These are phyloP conservation scores for Fusarium sterilihyphosum DNA, from an alignment of 2,329 filamentous ascomycete species.

Conservation along the genomic window DNA sequence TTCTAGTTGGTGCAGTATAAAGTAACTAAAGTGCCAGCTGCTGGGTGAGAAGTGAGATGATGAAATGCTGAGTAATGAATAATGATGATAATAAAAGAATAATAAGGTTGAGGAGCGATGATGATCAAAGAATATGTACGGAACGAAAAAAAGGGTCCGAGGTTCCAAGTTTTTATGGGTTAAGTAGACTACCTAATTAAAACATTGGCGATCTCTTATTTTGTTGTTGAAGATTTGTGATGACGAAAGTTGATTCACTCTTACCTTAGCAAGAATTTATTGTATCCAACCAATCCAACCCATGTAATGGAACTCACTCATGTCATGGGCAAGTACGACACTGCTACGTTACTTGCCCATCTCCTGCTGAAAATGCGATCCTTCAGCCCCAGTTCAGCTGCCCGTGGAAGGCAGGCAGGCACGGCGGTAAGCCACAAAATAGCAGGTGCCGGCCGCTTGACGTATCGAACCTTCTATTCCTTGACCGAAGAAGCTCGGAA, in stretches of 20 bases:
- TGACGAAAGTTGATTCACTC: constrained; percentile 4
- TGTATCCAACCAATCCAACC: background rate
- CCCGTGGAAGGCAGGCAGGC: background rate
- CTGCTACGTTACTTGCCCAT: background rate
- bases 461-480: constrained; percentile 22
- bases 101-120: background rate
- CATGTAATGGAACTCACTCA: background rate
- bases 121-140: background rate
- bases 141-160: constrained; percentile 1
- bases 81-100: background rate
- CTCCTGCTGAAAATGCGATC: constrained; percentile 3
- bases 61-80: constrained; percentile 7
- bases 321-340: background rate
- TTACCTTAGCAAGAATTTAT: background rate
- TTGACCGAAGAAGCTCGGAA: constrained; percentile 12
- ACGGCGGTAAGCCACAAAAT: constrained; percentile 22
- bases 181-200: background rate
- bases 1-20: background rate
- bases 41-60: background rate
- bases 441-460: background rate
- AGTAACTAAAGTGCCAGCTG: background rate
- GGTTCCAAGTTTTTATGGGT: background rate
- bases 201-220: constrained; percentile 1
- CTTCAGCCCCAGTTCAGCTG: constrained; percentile 23
- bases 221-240: constrained; percentile 12